A percentile compares a stretch with the other conserved stretches of the same genome.
These are phyloP conservation scores for Lentinula boryana DNA, from an alignment of 768 basidiomycete genomes.

Conservation along the genomic window DNA sequence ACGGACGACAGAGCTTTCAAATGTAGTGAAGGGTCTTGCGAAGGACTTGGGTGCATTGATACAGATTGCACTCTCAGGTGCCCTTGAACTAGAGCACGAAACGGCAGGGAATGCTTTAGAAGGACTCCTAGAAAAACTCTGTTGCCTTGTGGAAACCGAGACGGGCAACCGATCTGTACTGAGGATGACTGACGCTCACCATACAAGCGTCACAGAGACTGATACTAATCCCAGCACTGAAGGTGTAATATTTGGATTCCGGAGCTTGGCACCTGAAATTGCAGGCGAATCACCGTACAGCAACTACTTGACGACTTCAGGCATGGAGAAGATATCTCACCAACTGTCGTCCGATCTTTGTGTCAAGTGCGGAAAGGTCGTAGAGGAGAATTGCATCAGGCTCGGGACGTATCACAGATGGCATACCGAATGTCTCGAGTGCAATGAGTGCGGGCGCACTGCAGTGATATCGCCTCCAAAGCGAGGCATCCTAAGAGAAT, in stretches of 20 bases:
- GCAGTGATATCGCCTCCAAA: slow-evolving; percentile 51
- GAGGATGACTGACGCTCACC: slow-evolving; percentile 65
- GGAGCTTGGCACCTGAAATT: slow-evolving; percentile 84
- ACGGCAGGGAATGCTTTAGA: slow-evolving; percentile 62
- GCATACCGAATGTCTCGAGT: slow-evolving; percentile 92
- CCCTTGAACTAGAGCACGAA: slow-evolving; percentile 91
- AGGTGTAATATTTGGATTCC: slow-evolving; percentile 87
- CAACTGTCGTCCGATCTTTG: slow-evolving; percentile 88
- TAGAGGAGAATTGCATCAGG: slow-evolving; percentile 96
- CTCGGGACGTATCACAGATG: slow-evolving; percentile 93
- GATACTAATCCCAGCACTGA: slow-evolving; percentile 69
- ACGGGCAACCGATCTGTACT: slow-evolving; percentile 74
- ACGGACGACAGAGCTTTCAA: slow-evolving; percentile 93
- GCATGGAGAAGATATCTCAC: slow-evolving; percentile 39
- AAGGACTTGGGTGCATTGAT: slow-evolving; percentile 99
- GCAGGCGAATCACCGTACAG: slow-evolving; percentile 80
- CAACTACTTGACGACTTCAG: not conserved
- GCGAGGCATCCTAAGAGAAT: slow-evolving; percentile 19
- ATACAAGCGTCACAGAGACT: slow-evolving; percentile 36
- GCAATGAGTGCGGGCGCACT: slow-evolving; percentile 68
- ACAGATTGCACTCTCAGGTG: slow-evolving; percentile 92
- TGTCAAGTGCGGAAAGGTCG: slow-evolving; percentile 78
- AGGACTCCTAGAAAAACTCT: slow-evolving; percentile 87
- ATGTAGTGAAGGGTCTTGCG: slow-evolving; percentile 95
- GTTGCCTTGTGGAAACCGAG: slow-evolving; percentile 44